Base-by-base conservation (phyloP, 202 grass and related monocot genomes). In the Eragrostis tef region DNA sequence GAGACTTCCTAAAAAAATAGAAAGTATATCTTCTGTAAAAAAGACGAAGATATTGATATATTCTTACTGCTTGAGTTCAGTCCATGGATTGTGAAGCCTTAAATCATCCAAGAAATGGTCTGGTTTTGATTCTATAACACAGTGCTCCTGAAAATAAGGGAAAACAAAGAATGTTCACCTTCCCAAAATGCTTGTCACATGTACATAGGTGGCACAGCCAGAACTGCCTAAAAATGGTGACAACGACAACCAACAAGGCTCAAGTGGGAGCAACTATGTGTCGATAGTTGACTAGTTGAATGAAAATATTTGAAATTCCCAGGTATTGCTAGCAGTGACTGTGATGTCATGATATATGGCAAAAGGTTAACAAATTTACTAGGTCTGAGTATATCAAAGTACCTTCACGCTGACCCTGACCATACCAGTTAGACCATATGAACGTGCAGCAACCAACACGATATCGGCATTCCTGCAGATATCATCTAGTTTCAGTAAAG, bases 101-200 rank as follows among this genome's bases (percentile, higher is more conserved):
- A 98, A 86, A 78, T 98, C 95, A 90, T 98, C 95, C 79, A 94
- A 68, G 83, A 98, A 98, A 77, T 98, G 95, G 66, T 98, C 95
- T 15, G 92, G 95, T 90, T 98, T 98, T 65, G 95, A 90, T 81
- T 98, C 95, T 85, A 94, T 89, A 73, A 93, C 87, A 74, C 27
- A 57, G 26, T 94, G 92, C 84, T 98, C 95, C 95, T 98, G 65
- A 17, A 63, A 14, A 34, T 7, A 36, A 7, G 6, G 15, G 3
- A 17, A 17, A 34, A 20, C 6, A 54, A n/a, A 31, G 29, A 17
- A 17, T 16, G 22, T 86, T 72, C 86, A 54, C 11, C 61, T 61
- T 78, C 21, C 64, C 43, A 61, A 75, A 82, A 67, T 45, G 21
- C 4, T 73, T 57, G 42, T 10, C 51, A n/a, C 20, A 81, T 36